Evolutionary conservation across 805 yeast species (phyloP), one percentile per base, ranked within the genome.

Genomic region (Ogataea dorogensis): DNA sequence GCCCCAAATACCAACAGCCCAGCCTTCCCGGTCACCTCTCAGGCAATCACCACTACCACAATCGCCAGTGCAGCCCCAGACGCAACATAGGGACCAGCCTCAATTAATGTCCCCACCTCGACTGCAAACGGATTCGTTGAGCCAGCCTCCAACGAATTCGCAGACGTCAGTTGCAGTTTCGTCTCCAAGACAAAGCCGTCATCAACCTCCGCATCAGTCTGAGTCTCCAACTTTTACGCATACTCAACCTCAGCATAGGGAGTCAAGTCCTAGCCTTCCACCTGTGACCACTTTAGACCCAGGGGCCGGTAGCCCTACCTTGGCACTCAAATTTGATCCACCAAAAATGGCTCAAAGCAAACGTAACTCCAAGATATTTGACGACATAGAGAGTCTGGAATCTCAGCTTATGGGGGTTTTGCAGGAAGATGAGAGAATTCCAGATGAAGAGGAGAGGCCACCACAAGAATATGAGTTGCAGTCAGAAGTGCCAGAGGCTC

Each of bases 311-410:
- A n/a, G n/a, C n/a, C n/a, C n/a, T n/a, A n/a, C n/a, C n/a, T n/a
- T n/a, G n/a, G n/a, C n/a, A n/a, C n/a, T n/a, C n/a, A n/a, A n/a
- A n/a, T 28, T 35, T 14, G 33, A 35, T 19, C 41, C 38, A 7
- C 38, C 43, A 19, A 26, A 14, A 10, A 17, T 25, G 18, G 23
- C 33, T 5, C 31, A 42, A 10, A 25, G 17, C 9, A 44, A 46
- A 14, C 51, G 55, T 26, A 51, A 50, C 13, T 50, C 62, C 14
- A 53, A 47, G 23, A 35, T 59, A 4, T 36, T 45, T 20, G 53
- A 50, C 19, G 57, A 50, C 11, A 51, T 58, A 24, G 62, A 55
- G 28, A 42, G 52, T 24, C 34, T 59, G 11, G 61, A 59, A 33
- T 40, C 45, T 3, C 50, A 57, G 25, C 32, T 59, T 17, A 44